phyloP scores from a whole-genome alignment of 768 basidiomycete species.

The Tricholoma sp. region DNA sequence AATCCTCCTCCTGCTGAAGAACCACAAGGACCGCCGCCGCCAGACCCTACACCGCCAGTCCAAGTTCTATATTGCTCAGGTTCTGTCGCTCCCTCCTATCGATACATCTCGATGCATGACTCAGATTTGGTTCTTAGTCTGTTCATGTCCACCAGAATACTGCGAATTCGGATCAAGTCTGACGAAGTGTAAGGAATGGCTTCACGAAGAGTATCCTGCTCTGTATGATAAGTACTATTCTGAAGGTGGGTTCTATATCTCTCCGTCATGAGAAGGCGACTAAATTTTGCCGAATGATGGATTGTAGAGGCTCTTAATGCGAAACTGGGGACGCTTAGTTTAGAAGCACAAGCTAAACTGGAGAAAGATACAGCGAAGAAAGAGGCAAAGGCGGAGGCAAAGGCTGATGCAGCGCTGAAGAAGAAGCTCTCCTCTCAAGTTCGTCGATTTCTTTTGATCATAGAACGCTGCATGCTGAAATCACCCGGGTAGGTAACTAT shows the following conservation, averaged over 20 bases:
- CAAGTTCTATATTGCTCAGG: slow-evolving; percentile 65
- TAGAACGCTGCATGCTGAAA: background rate
- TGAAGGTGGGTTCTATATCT: slow-evolving; percentile 40
- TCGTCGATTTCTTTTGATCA: slow-evolving; percentile 4
- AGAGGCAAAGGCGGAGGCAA: slow-evolving; percentile 81
- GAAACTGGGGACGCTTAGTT: slow-evolving; percentile 74
- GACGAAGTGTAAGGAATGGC: slow-evolving; percentile 90
- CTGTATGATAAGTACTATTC: slow-evolving; percentile 84
- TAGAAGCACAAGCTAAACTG: slow-evolving; percentile 74
- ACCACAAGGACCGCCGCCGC: slow-evolving; percentile 28
- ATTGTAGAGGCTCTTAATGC: slow-evolving; percentile 70
- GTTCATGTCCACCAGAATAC: slow-evolving; percentile 90
- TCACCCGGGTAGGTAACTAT: slow-evolving; percentile 63
- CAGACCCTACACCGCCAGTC: slow-evolving; percentile 49
- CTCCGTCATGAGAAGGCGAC: background rate
- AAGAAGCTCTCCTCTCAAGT: slow-evolving; percentile 70
- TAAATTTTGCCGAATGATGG: background rate
- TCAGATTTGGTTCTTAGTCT: slow-evolving; percentile 47
- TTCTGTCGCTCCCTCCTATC: slow-evolving; percentile 15
- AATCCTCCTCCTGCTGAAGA: slow-evolving; percentile 16
- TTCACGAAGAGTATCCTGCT: slow-evolving; percentile 60
- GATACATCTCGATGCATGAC: slow-evolving; percentile 6
- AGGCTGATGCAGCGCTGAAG: slow-evolving; percentile 82
- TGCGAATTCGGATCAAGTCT: slow-evolving; percentile 92
- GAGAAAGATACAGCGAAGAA: slow-evolving; percentile 81